These are phyloP conservation scores for Irpex lacteus DNA, from an alignment of 1,284 basidiomycete species.

Conservation along the genomic window DNA sequence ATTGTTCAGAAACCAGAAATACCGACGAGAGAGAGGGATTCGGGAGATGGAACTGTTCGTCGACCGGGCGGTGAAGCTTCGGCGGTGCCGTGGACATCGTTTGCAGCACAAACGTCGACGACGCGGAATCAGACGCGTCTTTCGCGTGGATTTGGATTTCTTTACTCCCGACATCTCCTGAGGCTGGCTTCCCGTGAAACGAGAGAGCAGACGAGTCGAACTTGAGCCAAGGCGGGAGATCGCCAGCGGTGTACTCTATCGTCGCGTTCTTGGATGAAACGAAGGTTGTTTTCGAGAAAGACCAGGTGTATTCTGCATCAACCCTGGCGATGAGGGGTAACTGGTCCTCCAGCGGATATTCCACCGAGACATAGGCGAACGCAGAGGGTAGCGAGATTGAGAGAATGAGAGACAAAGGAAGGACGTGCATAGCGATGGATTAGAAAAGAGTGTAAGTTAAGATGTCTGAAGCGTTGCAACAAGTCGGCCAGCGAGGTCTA, in stretches of 20 bases:
- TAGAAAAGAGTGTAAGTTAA: slow-evolving; percentile 23
- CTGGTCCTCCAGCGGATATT: slow-evolving; percentile 54
- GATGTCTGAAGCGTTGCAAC: slow-evolving; percentile 40
- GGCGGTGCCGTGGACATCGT: slow-evolving; percentile 61
- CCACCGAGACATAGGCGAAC: slow-evolving; percentile 38
- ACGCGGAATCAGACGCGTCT: slow-evolving; percentile 43
- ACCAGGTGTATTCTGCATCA: slow-evolving; percentile 59
- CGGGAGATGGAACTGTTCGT: slow-evolving; percentile 54
- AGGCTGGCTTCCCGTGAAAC: slow-evolving; percentile 57
- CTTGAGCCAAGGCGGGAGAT: slow-evolving; percentile 62
- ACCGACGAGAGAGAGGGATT: slow-evolving; percentile 70
- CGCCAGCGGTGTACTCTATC: slow-evolving; percentile 44
- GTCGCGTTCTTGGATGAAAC: slow-evolving; percentile 38
- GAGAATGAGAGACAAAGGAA: slow-evolving; percentile 49
- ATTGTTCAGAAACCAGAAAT: slow-evolving; percentile 52
- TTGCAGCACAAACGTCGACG: slow-evolving; percentile 57
- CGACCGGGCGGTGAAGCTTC: slow-evolving; percentile 51
- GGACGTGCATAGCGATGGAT: slow-evolving; percentile 60
- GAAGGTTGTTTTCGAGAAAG: slow-evolving; percentile 61
- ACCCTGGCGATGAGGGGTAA: slow-evolving; percentile 62
- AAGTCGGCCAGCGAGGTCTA: slow-evolving; percentile 52
- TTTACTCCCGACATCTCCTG: slow-evolving; percentile 54
- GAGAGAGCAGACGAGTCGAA: slow-evolving; percentile 54
- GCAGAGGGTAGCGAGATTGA: slow-evolving; percentile 26
- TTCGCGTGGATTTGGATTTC: slow-evolving; percentile 55